phyloP scores from a whole-genome alignment of 805 yeast species.

The Zygosaccharomyces kombuchaensis region DNA sequence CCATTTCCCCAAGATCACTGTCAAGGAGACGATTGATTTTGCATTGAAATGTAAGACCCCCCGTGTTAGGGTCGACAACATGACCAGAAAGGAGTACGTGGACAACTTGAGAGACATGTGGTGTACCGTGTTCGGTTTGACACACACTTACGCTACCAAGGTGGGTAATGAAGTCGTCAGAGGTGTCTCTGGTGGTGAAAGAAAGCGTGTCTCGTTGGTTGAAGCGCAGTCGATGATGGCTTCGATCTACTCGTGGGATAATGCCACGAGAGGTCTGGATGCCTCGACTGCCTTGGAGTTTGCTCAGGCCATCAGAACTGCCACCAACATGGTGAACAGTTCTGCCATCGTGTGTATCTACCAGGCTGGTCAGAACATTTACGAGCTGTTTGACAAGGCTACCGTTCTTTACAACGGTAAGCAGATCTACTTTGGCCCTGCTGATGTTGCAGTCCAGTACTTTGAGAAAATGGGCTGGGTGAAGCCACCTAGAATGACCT shows the following conservation, averaged over 20 bases:
- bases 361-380: constrained; percentile 64
- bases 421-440: constrained; percentile 58
- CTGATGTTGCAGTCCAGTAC: constrained; percentile 47
- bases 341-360: constrained; percentile 64
- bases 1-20: constrained; percentile 50
- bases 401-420: constrained; percentile 55
- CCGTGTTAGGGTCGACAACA: constrained; percentile 40
- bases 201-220: constrained; percentile 67
- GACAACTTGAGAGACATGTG: constrained; percentile 38
- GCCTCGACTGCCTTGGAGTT: constrained; percentile 68
- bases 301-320: constrained; percentile 53
- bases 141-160: constrained; percentile 56
- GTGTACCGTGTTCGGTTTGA: constrained; percentile 49
- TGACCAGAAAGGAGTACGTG: constrained; percentile 39
- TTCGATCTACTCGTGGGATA: constrained; percentile 59
- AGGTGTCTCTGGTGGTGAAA: constrained; percentile 71
- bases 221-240: constrained; percentile 56
- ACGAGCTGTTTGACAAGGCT: constrained; percentile 57
- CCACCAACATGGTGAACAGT: constrained; percentile 51
- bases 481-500: constrained; percentile 60
- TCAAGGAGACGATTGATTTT: constrained; percentile 47
- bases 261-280: constrained; percentile 68
- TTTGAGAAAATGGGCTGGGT: constrained; percentile 59
- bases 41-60: constrained; percentile 50
- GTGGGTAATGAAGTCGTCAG: constrained; percentile 66